Conservation (phyloP, 139 green algal genomes). For the Haematococcus sp. region DNA sequence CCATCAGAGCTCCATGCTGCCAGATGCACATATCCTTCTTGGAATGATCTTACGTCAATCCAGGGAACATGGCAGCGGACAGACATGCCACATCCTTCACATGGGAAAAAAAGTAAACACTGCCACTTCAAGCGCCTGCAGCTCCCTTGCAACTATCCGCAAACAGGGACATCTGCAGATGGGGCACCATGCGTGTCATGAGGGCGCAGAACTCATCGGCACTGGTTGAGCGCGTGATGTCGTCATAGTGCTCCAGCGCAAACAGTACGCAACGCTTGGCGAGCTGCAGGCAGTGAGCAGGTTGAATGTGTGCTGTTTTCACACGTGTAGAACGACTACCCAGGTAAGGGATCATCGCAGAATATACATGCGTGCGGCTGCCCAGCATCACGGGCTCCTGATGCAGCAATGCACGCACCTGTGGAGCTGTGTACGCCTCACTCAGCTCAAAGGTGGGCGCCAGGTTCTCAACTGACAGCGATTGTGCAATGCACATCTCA, state of each 20-base stretch:
- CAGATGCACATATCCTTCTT: too few relatives aligned
- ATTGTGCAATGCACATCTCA: slow-evolving; percentile 77
- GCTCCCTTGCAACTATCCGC: slow-evolving; percentile 34
- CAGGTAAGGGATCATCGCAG: neutral
- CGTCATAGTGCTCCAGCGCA: slow-evolving; percentile 77
- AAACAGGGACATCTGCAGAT: slow-evolving; percentile 38
- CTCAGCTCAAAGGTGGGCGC: slow-evolving; percentile 71
- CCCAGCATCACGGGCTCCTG: too few relatives aligned
- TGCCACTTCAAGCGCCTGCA: neutral
- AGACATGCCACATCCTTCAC: too few relatives aligned
- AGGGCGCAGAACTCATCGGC: neutral
- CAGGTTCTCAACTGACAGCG: slow-evolving; percentile 80
- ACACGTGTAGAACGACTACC: too few relatives aligned
- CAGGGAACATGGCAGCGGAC: too few relatives aligned
- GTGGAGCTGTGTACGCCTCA: slow-evolving; percentile 62
- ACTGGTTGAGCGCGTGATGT: slow-evolving; percentile 34
- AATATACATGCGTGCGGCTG: neutral
- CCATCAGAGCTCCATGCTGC: too few relatives aligned
- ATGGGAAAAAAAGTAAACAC: too few relatives aligned
- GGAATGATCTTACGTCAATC: too few relatives aligned
- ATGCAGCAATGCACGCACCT: too few relatives aligned
- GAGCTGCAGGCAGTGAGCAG: slow-evolving; percentile 44
- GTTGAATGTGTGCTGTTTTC: too few relatives aligned
- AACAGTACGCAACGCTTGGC: slow-evolving; percentile 82
- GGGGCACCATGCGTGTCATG: slow-evolving; percentile 57